These are phyloP conservation scores for Colletotrichum truncatum DNA, from an alignment of 2,329 filamentous ascomycete genomes.

Conservation along the genomic window DNA sequence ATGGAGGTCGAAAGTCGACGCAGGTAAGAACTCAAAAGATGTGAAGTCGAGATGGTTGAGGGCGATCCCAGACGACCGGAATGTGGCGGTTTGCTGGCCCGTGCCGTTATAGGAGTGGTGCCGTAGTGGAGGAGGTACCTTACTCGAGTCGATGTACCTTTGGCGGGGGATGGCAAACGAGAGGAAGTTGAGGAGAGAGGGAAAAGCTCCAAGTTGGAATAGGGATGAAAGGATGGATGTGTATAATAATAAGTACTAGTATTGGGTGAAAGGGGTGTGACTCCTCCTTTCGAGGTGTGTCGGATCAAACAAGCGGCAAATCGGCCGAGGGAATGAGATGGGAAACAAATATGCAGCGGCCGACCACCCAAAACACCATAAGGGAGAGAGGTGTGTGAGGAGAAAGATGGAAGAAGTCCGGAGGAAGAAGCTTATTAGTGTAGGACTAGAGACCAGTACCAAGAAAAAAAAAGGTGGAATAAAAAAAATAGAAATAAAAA, in stretches of 20 bases:
- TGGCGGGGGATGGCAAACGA: not conserved
- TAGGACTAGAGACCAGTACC: constrained; percentile 59
- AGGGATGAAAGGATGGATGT: not conserved
- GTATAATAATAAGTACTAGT: not conserved
- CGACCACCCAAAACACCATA: not conserved
- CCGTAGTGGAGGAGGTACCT: constrained; percentile 1
- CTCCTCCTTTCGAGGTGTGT: not conserved
- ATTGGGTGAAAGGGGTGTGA: not conserved
- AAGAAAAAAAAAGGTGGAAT: constrained; percentile 57
- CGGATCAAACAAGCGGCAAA: not conserved
- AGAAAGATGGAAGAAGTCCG: constrained; percentile 71
- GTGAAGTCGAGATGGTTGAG: not conserved
- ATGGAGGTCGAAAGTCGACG: not conserved
- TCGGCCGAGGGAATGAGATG: constrained; percentile 16
- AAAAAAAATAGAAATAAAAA: constrained; percentile 12
- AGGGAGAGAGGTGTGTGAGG: not conserved
- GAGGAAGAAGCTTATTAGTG: constrained; percentile 62
- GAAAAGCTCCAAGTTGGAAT: not conserved
- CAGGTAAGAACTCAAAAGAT: not conserved
- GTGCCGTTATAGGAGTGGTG: constrained; percentile 15
- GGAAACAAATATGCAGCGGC: not conserved
- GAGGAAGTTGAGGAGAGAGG: not conserved
- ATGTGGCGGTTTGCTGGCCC: constrained; percentile 25
- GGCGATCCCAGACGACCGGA: constrained; percentile 16
- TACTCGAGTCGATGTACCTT: not conserved